Evolutionary conservation across 495 filamentous ascomycete genomes (phyloP), one percentile per base, ranked within the genome.

Genomic region (Poronia punctata): DNA sequence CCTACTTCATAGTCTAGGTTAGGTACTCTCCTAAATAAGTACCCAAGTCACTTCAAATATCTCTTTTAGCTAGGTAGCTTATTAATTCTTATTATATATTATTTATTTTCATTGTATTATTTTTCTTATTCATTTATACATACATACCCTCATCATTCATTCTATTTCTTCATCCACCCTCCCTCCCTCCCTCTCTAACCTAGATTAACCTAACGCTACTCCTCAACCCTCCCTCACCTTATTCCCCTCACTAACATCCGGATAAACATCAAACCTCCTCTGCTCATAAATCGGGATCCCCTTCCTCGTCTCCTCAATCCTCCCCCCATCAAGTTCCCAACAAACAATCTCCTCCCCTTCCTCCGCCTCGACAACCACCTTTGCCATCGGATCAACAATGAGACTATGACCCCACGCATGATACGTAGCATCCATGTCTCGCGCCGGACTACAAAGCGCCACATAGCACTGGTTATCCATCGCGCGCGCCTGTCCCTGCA

Each of bases 381-480:
- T 60, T 14, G 88, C 93, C 68, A 88, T 88, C n/a, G 92, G 92
- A 57, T 92, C 84, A 19, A 81, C 82, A 32, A 96, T 68, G 69
- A 95, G 65, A 50, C 80, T 92, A 57, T 99, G 92, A 0, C 93
- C 93, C 68, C 76, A 97, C 1, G 93, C 93, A 57, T 89, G 78
- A 57, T 99, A 99, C 14, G 67, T 71, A 2, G 85, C 85, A 11
- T 60, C 53, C 67, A 79, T 67, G 59, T 95, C 88, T 44, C 92
- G 70, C 26, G 92, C 87, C 4, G 93, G 93, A 56, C 82, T 88
- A 65, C 93, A 97, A 59, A 97, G 58, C 17, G 80, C 92, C 23
- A 97, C 90, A 62, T 90, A 99, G 2, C 88, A 58, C 72, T 99
- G 90, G 63, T 97, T 97, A 54, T 99, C 92, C 56, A 90, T 71